These are phyloP conservation scores for Penicillium sp. DNA, from an alignment of 2,329 filamentous ascomycete species.

Conservation along the genomic window DNA sequence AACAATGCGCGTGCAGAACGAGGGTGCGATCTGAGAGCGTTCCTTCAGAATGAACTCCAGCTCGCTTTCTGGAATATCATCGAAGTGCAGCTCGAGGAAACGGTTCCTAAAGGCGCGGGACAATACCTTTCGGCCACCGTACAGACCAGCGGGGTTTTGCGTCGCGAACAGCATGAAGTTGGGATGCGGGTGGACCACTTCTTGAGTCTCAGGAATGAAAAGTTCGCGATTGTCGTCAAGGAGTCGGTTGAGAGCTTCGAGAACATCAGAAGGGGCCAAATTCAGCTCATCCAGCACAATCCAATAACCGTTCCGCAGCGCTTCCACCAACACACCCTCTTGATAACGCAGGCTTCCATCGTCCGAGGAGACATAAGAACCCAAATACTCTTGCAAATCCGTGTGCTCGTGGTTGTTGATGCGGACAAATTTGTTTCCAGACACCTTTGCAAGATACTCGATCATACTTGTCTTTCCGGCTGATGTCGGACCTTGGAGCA, in stretches of 20 bases:
- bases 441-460: conserved; percentile 93
- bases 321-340: conserved; percentile 89
- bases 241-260: conserved; percentile 91
- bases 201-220: conserved; percentile 92
- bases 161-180: conserved; percentile 98
- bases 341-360: conserved; percentile 86
- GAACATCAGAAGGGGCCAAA: conserved; percentile 89
- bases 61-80: conserved; percentile 95
- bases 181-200: conserved; percentile 83
- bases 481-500: conserved; percentile 95
- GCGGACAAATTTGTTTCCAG: conserved; percentile 92
- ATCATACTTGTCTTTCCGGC: conserved; percentile 99
- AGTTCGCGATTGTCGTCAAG: conserved; percentile 96
- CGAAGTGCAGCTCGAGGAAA: conserved; percentile 95
- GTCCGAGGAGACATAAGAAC: conserved; percentile 81
- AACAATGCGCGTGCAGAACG: conserved; percentile 87
- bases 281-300: conserved; percentile 98
- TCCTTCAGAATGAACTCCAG: conserved; percentile 86
- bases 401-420: conserved; percentile 99
- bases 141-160: conserved; percentile 92
- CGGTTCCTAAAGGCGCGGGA: conserved; percentile 94
- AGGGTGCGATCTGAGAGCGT: conserved; percentile 82
- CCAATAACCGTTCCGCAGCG: conserved; percentile 90
- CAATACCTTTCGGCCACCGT: conserved; percentile 88
- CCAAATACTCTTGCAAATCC: conserved; percentile 94